phyloP scores from a whole-genome alignment of 169 alveolate species.

The Amoebophrya sp. region DNA sequence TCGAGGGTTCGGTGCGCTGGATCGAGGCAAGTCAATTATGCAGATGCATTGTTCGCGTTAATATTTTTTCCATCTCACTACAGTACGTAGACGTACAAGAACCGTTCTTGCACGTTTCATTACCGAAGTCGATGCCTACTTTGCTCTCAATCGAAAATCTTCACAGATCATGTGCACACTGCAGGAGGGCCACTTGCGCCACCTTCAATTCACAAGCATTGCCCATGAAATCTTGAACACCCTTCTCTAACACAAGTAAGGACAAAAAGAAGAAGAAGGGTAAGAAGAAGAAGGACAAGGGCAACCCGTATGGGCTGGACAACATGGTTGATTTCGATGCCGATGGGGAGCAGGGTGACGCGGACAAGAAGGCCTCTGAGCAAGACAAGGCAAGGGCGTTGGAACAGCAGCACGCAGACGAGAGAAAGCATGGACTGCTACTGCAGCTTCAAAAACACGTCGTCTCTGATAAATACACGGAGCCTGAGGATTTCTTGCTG shows the following conservation, averaged over 20 bases:
- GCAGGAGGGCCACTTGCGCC: no score
- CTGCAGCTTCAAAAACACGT: not conserved
- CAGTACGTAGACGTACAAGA: no score
- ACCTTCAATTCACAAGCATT: no score
- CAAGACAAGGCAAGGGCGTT: not conserved
- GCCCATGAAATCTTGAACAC: no score
- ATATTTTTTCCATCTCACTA: no score
- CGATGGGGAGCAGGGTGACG: not conserved
- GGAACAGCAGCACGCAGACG: not conserved
- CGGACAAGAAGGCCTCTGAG: not conserved
- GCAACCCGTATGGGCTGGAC: not conserved
- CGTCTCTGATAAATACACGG: not conserved
- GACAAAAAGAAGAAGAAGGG: not conserved
- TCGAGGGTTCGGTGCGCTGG: not conserved
- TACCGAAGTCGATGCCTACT: no score
- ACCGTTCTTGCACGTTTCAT: no score
- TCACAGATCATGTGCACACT: no score
- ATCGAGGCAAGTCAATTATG: no score
- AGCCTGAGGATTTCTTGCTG: not conserved
- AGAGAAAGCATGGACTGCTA: not conserved
- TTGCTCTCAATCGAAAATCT: no score
- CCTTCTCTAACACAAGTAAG: no score
- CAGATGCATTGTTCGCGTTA: no score
- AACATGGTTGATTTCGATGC: not conserved
- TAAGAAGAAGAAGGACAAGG: not conserved